Conservation (phyloP, 1,284 basidiomycete genomes). For the Hymenochaete sp. region DNA sequence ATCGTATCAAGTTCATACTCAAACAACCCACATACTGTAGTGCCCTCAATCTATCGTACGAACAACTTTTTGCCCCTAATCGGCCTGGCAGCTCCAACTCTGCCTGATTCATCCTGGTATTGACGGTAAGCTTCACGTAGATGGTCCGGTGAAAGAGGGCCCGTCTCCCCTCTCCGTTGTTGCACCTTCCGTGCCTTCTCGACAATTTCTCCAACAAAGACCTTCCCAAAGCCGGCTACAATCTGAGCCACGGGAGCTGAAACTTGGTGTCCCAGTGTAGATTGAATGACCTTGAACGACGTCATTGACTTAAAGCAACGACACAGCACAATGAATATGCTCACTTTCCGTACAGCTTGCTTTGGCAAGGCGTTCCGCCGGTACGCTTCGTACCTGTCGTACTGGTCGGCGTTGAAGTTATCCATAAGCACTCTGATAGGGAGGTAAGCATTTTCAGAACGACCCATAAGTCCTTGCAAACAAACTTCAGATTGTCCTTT, state of each 20-base stretch:
- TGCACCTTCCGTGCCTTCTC: slow-evolving; percentile 81
- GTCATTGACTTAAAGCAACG: slow-evolving; percentile 1
- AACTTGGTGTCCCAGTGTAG: slow-evolving; percentile 73
- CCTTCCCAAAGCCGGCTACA: slow-evolving; percentile 82
- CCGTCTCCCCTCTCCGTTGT: slow-evolving; percentile 59
- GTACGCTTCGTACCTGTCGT: slow-evolving; percentile 84
- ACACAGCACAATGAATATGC: slow-evolving; percentile 17
- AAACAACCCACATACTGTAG: not conserved
- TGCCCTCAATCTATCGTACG: slow-evolving; percentile 37
- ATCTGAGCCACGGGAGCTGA: slow-evolving; percentile 82
- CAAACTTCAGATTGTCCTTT: slow-evolving; percentile 72
- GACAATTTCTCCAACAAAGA: slow-evolving; percentile 88
- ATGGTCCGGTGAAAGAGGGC: slow-evolving; percentile 79
- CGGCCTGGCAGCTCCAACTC: slow-evolving; percentile 67
- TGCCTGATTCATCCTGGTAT: slow-evolving; percentile 74
- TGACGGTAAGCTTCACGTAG: slow-evolving; percentile 79
- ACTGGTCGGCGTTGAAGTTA: slow-evolving; percentile 75
- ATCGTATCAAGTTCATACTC: not conserved
- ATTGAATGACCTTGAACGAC: slow-evolving; percentile 65
- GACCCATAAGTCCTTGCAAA: not conserved
- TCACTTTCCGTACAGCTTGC: slow-evolving; percentile 70
- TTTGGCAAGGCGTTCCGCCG: slow-evolving; percentile 77
- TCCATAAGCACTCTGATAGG: slow-evolving; percentile 69
- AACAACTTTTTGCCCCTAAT: slow-evolving; percentile 58
- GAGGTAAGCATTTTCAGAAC: not conserved